These are phyloP conservation scores for Macrolepiota dolichaula DNA, from an alignment of 768 basidiomycete species.

Conservation along the genomic window DNA sequence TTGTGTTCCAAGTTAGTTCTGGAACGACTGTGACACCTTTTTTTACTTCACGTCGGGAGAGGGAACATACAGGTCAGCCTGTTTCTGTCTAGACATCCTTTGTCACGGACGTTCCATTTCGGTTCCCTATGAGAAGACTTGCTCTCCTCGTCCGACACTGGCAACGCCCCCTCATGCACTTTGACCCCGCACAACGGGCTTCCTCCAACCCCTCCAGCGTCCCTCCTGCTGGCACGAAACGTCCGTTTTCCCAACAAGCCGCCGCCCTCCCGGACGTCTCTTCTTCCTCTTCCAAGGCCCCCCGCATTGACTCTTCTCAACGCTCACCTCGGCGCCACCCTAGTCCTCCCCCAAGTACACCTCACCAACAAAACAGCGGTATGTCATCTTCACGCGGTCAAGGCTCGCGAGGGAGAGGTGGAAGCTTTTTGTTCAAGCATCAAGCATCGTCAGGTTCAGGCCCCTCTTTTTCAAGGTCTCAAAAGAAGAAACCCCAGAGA, in stretches of 20 bases:
- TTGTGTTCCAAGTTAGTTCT: conserved; percentile 4
- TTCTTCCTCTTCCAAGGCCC: conserved; percentile 23
- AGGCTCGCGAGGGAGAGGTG: conserved; percentile 2
- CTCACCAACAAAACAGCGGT: neutral
- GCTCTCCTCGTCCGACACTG: conserved; percentile 42
- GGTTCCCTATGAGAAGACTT: conserved; percentile 45
- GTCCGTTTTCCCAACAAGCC: conserved; percentile 41
- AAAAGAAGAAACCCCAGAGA: conserved; percentile 8
- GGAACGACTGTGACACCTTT: neutral
- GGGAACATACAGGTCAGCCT: conserved; percentile 15
- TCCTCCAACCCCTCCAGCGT: conserved; percentile 13
- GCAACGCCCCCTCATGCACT: conserved; percentile 60
- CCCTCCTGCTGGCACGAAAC: conserved; percentile 33
- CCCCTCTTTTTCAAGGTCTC: conserved; percentile 5
- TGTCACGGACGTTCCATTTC: neutral
- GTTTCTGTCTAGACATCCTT: neutral
- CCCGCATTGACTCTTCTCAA: conserved; percentile 23
- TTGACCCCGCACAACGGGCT: conserved; percentile 34
- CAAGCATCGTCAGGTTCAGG: conserved; percentile 3
- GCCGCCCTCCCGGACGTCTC: conserved; percentile 17
- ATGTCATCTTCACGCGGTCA: conserved; percentile 8
- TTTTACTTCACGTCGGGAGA: neutral
- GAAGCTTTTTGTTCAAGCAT: conserved; percentile 5
- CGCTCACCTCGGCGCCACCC: conserved; percentile 17
- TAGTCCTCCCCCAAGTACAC: conserved; percentile 16